phyloP scores from a whole-genome alignment of 768 basidiomycete species.

The Serpula lacrymans region DNA sequence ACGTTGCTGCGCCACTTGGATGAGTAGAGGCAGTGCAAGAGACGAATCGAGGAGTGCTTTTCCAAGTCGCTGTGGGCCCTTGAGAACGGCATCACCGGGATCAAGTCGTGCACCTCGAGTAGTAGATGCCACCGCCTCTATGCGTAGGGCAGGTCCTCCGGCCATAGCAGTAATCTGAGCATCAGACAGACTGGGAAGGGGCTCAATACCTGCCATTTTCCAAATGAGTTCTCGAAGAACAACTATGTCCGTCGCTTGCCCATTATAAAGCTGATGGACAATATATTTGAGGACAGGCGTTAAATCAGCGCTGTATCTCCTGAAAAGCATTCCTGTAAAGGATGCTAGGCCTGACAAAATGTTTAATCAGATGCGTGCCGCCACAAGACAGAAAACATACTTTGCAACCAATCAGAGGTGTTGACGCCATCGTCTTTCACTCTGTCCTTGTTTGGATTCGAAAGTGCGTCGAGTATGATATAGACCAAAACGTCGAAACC shows the following conservation, averaged over 20 bases:
- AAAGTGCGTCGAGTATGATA: constrained; percentile 80
- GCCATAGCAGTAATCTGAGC: constrained; percentile 88
- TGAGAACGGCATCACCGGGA: constrained; percentile 58
- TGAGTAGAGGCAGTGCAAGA: constrained; percentile 83
- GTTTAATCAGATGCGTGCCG: constrained; percentile 20
- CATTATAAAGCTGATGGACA: constrained; percentile 82
- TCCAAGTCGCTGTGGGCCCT: constrained; percentile 66
- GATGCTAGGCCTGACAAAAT: constrained; percentile 71
- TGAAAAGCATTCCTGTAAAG: constrained; percentile 90
- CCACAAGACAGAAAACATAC: constrained; percentile 45
- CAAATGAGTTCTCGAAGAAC: constrained; percentile 91
- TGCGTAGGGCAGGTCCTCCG: constrained; percentile 81
- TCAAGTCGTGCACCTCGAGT: constrained; percentile 75
- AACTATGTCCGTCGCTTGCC: constrained; percentile 82
- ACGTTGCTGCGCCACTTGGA: constrained; percentile 90
- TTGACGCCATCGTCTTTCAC: constrained; percentile 93
- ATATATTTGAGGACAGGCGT: constrained; percentile 86
- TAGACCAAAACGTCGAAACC: constrained; percentile 93
- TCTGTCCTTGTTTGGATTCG: constrained; percentile 75
- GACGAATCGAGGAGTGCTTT: constrained; percentile 62
- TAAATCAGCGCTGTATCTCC: constrained; percentile 80
- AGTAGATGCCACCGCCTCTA: constrained; percentile 81
- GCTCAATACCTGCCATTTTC: constrained; percentile 95
- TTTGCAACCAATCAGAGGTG: constrained; percentile 87
- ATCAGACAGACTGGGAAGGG: constrained; percentile 85